Evolutionary conservation across 495 filamentous ascomycete genomes (phyloP).

Genomic region (Penicillium atrosanguineum): DNA sequence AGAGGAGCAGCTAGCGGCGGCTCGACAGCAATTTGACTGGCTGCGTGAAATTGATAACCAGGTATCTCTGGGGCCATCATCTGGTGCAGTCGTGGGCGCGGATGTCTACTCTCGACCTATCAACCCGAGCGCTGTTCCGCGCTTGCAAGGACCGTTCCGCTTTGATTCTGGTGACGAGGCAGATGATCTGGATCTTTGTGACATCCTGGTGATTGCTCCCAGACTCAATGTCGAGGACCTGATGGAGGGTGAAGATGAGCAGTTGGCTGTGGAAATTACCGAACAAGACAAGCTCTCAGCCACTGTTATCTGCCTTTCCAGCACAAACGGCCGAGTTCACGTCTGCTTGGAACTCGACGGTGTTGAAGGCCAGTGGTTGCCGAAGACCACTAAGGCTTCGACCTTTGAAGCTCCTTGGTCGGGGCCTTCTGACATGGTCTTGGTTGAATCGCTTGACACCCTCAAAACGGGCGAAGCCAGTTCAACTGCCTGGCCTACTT

Average conservation of each 20-base stretch:
- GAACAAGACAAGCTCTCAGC: slow-evolving; percentile 67
- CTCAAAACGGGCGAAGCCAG: slow-evolving; percentile 48
- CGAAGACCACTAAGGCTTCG: slow-evolving; percentile 49
- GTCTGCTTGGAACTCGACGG: slow-evolving; percentile 78
- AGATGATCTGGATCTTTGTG: slow-evolving; percentile 67
- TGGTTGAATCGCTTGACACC: slow-evolving; percentile 61
- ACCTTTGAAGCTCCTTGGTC: slow-evolving; percentile 38
- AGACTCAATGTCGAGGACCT: slow-evolving; percentile 52
- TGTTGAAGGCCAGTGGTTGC: slow-evolving; percentile 83
- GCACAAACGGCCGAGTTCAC: slow-evolving; percentile 68
- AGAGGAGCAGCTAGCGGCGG: slow-evolving; percentile 46
- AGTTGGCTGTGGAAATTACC: slow-evolving; percentile 45
- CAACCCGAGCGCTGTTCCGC: slow-evolving; percentile 69
- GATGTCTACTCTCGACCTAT: slow-evolving; percentile 71
- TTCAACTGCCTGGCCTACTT: slow-evolving; percentile 62
- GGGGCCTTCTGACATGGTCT: slow-evolving; percentile 42
- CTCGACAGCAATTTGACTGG: slow-evolving; percentile 75
- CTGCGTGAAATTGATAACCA: slow-evolving; percentile 77
- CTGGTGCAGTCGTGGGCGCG: slow-evolving; percentile 44
- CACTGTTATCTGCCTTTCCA: slow-evolving; percentile 71
- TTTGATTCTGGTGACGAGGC: slow-evolving; percentile 62
- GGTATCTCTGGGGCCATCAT: slow-evolving; percentile 49
- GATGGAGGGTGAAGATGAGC: slow-evolving; percentile 51
- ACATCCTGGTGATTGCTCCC: slow-evolving; percentile 56
- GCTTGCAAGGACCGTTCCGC: slow-evolving; percentile 82